These are phyloP conservation scores for Crithidia sp. DNA, from an alignment of 208 protist genomes.

Conservation along the genomic window DNA sequence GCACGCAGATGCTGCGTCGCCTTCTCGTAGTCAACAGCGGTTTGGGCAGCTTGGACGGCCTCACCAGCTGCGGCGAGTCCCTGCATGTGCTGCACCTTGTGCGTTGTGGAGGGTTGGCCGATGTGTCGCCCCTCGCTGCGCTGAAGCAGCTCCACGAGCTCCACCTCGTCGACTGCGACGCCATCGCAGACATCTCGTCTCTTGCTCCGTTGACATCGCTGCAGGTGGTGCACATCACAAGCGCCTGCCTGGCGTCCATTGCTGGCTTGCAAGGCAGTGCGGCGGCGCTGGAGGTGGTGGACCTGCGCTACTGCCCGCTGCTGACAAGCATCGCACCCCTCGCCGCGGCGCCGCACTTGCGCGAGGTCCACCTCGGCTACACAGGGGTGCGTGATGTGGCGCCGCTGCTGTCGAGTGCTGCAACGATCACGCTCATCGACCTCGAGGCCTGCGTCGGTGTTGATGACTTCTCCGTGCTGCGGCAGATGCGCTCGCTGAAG, in stretches of 20 bases:
- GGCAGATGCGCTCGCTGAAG: neutral
- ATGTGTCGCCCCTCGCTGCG: neutral
- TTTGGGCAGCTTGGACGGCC: neutral
- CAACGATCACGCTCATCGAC: slow-evolving; percentile 1
- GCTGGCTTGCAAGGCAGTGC: slow-evolving; percentile 4
- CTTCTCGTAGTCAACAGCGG: neutral
- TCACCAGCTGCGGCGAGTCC: slow-evolving; percentile 1
- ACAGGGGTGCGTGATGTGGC: slow-evolving; percentile 6
- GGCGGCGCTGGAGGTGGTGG: slow-evolving; percentile 6
- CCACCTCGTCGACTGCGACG: slow-evolving; percentile 16
- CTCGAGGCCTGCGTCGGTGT: neutral
- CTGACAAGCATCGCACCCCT: slow-evolving; percentile 18
- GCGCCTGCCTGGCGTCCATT: neutral
- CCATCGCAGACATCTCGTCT: slow-evolving; percentile 8
- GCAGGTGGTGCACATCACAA: slow-evolving; percentile 3
- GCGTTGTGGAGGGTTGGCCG: neutral
- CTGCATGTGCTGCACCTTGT: slow-evolving; percentile 3
- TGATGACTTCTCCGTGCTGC: neutral
- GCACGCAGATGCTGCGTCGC: neutral
- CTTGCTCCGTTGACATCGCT: neutral
- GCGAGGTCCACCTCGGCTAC: slow-evolving; percentile 1
- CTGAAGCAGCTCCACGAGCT: slow-evolving; percentile 16
- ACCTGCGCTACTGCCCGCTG: slow-evolving; percentile 16
- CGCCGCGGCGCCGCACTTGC: neutral
- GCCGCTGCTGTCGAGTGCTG: slow-evolving; percentile 3